Evolutionary conservation across 2,329 filamentous ascomycete species (phyloP).

Genomic region (Phialophora tarda): DNA sequence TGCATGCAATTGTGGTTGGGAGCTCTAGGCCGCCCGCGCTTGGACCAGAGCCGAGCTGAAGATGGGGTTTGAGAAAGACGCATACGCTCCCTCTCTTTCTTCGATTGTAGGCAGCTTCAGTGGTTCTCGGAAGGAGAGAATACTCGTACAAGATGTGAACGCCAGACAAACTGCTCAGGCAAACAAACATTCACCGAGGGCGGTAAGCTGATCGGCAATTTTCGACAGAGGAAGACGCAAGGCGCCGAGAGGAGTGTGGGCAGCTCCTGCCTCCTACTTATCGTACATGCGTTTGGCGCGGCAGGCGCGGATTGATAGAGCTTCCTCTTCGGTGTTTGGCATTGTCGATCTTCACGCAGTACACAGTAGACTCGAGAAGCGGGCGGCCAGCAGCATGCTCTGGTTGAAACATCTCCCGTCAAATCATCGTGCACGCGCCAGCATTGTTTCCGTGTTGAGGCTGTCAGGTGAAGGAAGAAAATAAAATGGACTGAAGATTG

Average conservation of each 20-base stretch:
- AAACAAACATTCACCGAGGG: not conserved
- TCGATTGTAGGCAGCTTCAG: not conserved
- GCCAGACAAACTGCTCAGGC: not conserved
- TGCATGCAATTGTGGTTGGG: conserved; percentile 6
- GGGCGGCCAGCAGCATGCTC: not conserved
- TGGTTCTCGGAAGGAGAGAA: not conserved
- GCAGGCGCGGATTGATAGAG: conserved; percentile 1
- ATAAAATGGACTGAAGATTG: not conserved
- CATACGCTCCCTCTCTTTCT: not conserved
- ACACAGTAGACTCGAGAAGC: not conserved
- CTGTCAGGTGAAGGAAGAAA: not conserved
- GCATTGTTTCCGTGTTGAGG: not conserved
- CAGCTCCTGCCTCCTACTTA: not conserved
- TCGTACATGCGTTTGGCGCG: not conserved
- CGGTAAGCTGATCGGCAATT: not conserved
- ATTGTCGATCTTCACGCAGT: not conserved
- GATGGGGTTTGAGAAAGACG: not conserved
- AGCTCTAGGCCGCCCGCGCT: not conserved
- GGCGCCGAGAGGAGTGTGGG: not conserved
- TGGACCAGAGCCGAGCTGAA: not conserved
- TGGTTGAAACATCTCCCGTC: conserved; percentile 1
- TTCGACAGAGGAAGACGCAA: not conserved
- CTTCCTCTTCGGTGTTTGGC: not conserved
- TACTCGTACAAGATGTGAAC: not conserved
- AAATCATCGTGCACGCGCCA: not conserved